A percentile compares a stretch with the other conserved stretches of the same genome.
Conservation (phyloP, 345 rosid genomes). For the Rhodamnia argentea region DNA sequence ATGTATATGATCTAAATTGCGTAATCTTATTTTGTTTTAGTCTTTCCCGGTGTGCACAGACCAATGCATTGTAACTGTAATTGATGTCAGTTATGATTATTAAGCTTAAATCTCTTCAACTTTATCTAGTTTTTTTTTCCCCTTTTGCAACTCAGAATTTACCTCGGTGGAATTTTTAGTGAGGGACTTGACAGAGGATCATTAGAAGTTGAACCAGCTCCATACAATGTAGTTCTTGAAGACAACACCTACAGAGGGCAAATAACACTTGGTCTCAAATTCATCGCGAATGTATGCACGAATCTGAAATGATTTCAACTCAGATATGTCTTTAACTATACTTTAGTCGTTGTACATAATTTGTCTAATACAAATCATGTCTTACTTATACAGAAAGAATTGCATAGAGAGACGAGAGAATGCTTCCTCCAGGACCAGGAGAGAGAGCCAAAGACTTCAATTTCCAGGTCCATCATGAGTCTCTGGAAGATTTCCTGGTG, state of each 20-base stretch:
- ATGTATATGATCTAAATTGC: slow-evolving; percentile 17
- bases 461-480: slow-evolving; percentile 14
- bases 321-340: background rate
- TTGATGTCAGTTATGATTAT: background rate
- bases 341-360: background rate
- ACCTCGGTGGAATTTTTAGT: slow-evolving; percentile 54
- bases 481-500: slow-evolving; percentile 38
- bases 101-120: background rate
- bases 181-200: slow-evolving; percentile 53
- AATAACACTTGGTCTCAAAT: slow-evolving; percentile 54
- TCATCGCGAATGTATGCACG: slow-evolving; percentile 36
- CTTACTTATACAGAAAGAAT: slow-evolving; percentile 23
- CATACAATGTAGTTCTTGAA: slow-evolving; percentile 65
- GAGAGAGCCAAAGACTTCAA: slow-evolving; percentile 8
- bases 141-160: slow-evolving; percentile 26
- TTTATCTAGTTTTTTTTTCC: background rate
- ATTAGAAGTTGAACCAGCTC: slow-evolving; percentile 45
- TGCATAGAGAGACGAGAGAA: slow-evolving; percentile 4
- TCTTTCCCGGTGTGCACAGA: background rate
- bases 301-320: background rate
- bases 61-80: background rate
- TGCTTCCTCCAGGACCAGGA: background rate
- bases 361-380: background rate
- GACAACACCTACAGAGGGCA: slow-evolving; percentile 67
- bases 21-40: background rate